Conservation (phyloP, 805 yeast genomes). For the Isabelozyma gotoi region DNA sequence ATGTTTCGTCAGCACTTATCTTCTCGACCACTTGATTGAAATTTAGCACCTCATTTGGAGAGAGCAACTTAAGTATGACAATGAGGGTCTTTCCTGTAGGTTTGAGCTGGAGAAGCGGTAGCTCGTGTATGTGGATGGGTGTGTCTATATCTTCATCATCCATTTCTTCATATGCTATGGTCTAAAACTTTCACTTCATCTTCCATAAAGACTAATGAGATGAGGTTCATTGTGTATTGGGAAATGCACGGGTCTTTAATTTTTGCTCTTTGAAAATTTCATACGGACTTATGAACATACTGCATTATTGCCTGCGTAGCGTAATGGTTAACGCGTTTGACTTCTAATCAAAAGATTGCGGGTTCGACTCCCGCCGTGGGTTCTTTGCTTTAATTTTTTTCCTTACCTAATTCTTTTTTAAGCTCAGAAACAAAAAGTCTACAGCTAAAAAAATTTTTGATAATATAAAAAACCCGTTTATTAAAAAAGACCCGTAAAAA, state of each 20-base stretch:
- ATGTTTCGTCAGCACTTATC: slow-evolving; percentile 4
- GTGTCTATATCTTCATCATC: slow-evolving; percentile 8
- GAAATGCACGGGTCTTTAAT: too few relatives aligned
- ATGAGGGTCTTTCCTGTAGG: slow-evolving; percentile 50
- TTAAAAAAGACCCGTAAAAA: background rate
- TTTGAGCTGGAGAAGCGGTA: slow-evolving; percentile 48
- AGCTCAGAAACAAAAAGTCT: too few relatives aligned
- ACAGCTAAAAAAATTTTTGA: background rate
- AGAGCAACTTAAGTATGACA: slow-evolving; percentile 46
- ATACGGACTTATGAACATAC: too few relatives aligned
- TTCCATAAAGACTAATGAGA: too few relatives aligned
- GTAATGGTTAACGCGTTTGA: slow-evolving; percentile 69
- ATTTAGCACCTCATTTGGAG: slow-evolving; percentile 51
- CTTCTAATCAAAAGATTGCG: slow-evolving; percentile 66
- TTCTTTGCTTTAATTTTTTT: slow-evolving; percentile 8
- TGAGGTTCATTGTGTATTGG: too few relatives aligned
- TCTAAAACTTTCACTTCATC: too few relatives aligned
- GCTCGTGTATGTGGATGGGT: slow-evolving; percentile 55
- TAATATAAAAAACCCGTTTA: background rate
- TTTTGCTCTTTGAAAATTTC: too few relatives aligned
- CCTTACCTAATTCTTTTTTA: too few relatives aligned
- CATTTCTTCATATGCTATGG: too few relatives aligned
- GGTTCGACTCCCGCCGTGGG: slow-evolving; percentile 60
- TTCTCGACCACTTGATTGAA: slow-evolving; percentile 30
- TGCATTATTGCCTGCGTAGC: slow-evolving; percentile 49